Base-by-base conservation (phyloP, 2,329 filamentous ascomycete species). In the Trichoderma asperellum region DNA sequence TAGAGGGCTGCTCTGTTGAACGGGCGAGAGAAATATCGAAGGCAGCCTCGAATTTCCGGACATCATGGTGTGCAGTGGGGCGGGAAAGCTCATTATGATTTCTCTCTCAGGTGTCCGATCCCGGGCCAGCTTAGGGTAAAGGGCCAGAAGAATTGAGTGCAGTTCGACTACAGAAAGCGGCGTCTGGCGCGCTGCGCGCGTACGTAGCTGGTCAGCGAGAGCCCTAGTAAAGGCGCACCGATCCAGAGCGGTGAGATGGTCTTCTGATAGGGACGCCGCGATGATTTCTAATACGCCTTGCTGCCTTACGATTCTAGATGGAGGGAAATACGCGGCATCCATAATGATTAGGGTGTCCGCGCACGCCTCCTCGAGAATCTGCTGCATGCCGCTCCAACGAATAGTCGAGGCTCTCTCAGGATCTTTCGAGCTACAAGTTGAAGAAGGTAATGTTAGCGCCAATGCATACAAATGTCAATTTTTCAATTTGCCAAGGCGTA, bases 321-420 rank as follows among this genome's bases (percentile, higher is more conserved):
- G 85, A 1, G 86, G 85, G 64, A 85, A 88, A 74, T 87, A 88
- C 0, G 85, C 84, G 6, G 86, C 83, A 75, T 89, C 87, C 85
- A 89, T 86, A 40, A 89, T 79, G 68, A 89, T 82, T 24, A 89
- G 79, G 5, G 84, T 86, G 74, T 89, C 87, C 3, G 86, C 83
- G 35, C 79, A 80, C 2, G 86, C 84, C 70, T 87, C 84, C 74
- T 89, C 87, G 8, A 89, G 78, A 18, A 84, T 83, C 70, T 85
- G 83, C 74, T 88, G 86, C 47, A 89, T 84, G 24, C 83, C 83
- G 70, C 81, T 85, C 87, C 87, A 89, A 59, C 85, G 79, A 59
- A 88, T 85, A 6, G 80, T 82, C 27, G 82, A 82, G 5, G 82
- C 80, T 64, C 81, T 81, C 34, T 82, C 79, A 29, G 77, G 75